Evolutionary conservation across 2,329 filamentous ascomycete species (phyloP), one percentile per base, ranked within the genome.

Genomic region (Simplicillium aogashimaense): DNA sequence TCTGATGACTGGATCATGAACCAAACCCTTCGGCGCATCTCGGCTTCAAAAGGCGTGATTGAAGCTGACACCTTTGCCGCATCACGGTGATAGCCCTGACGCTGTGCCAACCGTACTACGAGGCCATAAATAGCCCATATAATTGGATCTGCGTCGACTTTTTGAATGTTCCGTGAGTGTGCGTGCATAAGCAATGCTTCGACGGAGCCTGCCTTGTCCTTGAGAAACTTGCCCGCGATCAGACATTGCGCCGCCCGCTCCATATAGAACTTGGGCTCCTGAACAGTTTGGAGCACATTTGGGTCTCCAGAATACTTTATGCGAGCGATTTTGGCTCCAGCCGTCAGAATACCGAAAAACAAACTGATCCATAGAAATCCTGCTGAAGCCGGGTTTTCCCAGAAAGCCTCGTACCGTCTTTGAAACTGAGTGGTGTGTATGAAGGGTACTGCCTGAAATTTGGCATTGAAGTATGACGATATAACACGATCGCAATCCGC

Each of bases 41-140:
- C 70, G 15, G 59, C 65, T 37, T 72, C 66, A 40, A 73, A 74
- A 0, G 67, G 62, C 2, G 63, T 64, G 28, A 72, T 57, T 38
- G 51, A 58, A 13, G 47, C 43, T 2, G 62, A 55, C 3, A 72
- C 54, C 45, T 63, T 59, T 17, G 53, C 55, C 3, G 67, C 60
- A 35, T 74, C 69, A 8, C 70, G 64, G 43, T 74, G 69, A 42
- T 74, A 74, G 12, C 70, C 70, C 53, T 69, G 63, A 7, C 66
- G 61, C 50, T 74, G 70, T 4, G 70, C 70, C 16, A 74, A 59
- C 6, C 70, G 64, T 3, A 65, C 61, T 5, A 64, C 61, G 14
- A 71, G 56, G 32, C 63, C 63, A 45, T 70, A 67, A 16, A 70
- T 57, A 4, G 65, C 61, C 69, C 69, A 74, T 16, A 71, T 52